phyloP scores from a whole-genome alignment of 2,329 filamentous ascomycete species.

The Colletotrichum sublineola region DNA sequence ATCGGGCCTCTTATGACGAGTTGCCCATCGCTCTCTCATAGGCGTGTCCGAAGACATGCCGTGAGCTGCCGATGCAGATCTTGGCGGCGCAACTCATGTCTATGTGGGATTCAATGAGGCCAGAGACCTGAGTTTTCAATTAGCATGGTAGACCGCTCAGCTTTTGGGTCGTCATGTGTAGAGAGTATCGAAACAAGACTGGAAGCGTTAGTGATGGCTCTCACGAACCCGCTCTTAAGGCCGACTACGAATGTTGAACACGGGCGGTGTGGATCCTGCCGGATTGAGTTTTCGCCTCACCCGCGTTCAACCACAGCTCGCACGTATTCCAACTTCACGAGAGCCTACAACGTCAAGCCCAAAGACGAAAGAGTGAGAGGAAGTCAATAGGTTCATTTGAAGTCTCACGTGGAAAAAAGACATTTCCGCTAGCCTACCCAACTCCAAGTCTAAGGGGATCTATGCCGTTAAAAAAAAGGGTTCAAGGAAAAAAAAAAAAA shows the following conservation, averaged over 20 bases:
- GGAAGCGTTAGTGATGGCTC: background rate
- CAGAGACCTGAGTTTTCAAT: too few species aligned
- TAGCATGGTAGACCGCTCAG: background rate
- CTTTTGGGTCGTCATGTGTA: background rate
- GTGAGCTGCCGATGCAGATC: background rate
- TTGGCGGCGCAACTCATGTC: background rate
- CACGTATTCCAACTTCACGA: background rate
- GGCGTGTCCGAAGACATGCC: background rate
- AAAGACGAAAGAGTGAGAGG: background rate
- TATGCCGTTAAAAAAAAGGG: background rate
- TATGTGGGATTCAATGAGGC: background rate
- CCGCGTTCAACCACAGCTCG: constrained; percentile 17
- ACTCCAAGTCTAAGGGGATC: too few species aligned
- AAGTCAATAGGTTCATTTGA: background rate
- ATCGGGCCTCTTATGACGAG: constrained; percentile 17
- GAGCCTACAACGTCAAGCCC: background rate
- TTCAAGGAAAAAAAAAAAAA: background rate
- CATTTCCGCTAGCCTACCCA: background rate
- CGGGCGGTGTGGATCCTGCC: constrained; percentile 38
- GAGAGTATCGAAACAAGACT: background rate
- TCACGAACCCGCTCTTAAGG: background rate
- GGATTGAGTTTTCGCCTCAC: constrained; percentile 41
- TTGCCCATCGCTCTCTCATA: background rate
- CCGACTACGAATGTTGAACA: constrained; percentile 24
- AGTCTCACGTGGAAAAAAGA: background rate